Evolutionary conservation across 2,329 filamentous ascomycete genomes (phyloP), one percentile per base, ranked within the genome.

Genomic region (Aspergillus sp.): DNA sequence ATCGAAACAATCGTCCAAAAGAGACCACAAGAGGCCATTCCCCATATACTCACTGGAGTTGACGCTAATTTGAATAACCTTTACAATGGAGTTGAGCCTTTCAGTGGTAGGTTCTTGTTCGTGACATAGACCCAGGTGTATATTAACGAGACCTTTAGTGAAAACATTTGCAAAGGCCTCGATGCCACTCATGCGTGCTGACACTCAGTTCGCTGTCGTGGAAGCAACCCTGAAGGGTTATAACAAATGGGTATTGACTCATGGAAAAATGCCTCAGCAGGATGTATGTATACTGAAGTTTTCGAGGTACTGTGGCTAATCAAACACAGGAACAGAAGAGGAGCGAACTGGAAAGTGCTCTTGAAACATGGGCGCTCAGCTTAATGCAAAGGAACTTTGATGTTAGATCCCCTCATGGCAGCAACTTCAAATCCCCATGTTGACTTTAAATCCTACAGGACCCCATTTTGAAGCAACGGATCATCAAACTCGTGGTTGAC

Each of bases 161-260:
- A 52, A 60, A 54, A 62, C 54, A 7, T 67, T 69, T 45, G 61
- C 61, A 45, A 73, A 68, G 51, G 64, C 60, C 33, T 70, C 65
- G 6, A 63, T 67, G 33, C 62, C 63, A 19, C 57, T 64, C 12
- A 75, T 98, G 43, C 82, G 82, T 27, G 84, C 94, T 2, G 93
- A 98, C 63, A 86, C 90, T 0, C 86, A 95, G 52, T 91, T 91
- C 54, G 89, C 88, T 0, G 86, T 95, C 26, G 85, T 96, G 2
- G 88, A 96, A 61, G 85, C 90, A 27, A 86, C 88, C 1, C 71
- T 97, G 28, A 95, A 90, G 62, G 93, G 91, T 1, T 95, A 90
- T 54, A 80, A 83, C 52, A 90, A 88, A 61, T 95, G 89, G 88
- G 77, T 85, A 39, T 66, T 70, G 12, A 64, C 59, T 0, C 74